phyloP scores from a whole-genome alignment of 768 basidiomycete species.

The Kwoniella mangroviensis region DNA sequence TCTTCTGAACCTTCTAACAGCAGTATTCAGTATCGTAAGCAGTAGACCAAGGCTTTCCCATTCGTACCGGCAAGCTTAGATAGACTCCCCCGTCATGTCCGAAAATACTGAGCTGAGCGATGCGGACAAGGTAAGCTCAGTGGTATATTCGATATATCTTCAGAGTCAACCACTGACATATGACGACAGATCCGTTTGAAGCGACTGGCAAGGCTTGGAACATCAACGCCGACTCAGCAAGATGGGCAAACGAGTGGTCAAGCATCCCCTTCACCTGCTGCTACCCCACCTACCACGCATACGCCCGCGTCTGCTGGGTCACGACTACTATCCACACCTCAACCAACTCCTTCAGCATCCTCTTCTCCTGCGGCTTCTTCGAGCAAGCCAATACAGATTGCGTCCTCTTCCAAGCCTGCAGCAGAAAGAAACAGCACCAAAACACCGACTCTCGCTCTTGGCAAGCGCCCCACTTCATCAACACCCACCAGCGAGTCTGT shows the following conservation, averaged over 20 bases:
- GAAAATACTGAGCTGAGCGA: slow-evolving; percentile 32
- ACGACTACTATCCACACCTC: slow-evolving; percentile 30
- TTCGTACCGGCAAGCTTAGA: too few species aligned
- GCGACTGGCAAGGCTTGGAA: slow-evolving; percentile 77
- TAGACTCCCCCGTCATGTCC: slow-evolving; percentile 15
- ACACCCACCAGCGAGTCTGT: slow-evolving; percentile 52
- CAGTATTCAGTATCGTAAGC: not conserved
- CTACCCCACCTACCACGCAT: slow-evolving; percentile 21
- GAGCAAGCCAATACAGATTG: slow-evolving; percentile 6
- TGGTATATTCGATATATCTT: slow-evolving; percentile 25
- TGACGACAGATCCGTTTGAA: slow-evolving; percentile 83
- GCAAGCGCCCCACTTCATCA: slow-evolving; percentile 32
- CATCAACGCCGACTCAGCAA: slow-evolving; percentile 34
- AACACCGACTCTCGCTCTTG: slow-evolving; percentile 13
- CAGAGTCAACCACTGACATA: not conserved
- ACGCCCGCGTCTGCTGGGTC: slow-evolving; percentile 27
- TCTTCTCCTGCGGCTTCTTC: slow-evolving; percentile 5
- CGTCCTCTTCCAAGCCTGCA: slow-evolving; percentile 3
- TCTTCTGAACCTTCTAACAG: not conserved
- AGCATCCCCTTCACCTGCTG: slow-evolving; percentile 23
- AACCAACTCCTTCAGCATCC: slow-evolving; percentile 5
- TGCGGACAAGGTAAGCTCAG: slow-evolving; percentile 47
- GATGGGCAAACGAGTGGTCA: slow-evolving; percentile 50
- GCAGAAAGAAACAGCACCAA: slow-evolving; percentile 15
- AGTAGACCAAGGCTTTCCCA: not conserved